Percentiles rank a stretch among this genome's conserved stretches.
These are phyloP conservation scores for Whalleya microplaca DNA, from an alignment of 2,329 filamentous ascomycete genomes.

Conservation along the genomic window DNA sequence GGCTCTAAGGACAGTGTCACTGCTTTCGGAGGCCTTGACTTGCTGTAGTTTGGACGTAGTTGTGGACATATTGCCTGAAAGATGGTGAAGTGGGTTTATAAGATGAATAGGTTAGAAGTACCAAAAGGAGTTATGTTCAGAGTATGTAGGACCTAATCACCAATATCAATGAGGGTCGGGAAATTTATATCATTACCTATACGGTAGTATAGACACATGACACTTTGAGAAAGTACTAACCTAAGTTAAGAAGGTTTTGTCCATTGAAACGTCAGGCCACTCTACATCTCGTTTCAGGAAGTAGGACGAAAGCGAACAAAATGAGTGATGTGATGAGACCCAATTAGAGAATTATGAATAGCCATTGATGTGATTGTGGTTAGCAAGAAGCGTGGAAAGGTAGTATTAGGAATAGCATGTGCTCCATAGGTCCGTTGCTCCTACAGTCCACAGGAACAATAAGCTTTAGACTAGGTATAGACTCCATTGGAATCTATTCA, in stretches of 20 bases:
- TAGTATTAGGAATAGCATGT: background rate
- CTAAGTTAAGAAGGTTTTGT: background rate
- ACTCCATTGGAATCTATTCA: no score
- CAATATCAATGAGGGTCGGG: no score
- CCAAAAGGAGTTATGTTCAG: background rate
- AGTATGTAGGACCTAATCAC: no score
- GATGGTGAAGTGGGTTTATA: background rate
- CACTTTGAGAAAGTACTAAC: no score
- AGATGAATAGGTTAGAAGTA: background rate
- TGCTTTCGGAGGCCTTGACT: conserved; percentile 16
- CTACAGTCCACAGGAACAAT: no score
- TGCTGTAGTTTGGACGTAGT: conserved; percentile 14
- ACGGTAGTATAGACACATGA: no score
- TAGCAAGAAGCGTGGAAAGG: background rate
- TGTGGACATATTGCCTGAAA: conserved; percentile 7
- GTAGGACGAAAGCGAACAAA: background rate
- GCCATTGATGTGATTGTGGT: no score
- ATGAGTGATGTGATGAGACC: no score
- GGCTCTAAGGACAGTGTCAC: conserved; percentile 7
- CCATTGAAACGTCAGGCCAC: background rate
- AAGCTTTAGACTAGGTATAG: no score
- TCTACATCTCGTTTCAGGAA: background rate
- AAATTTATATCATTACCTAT: no score
- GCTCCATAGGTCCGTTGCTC: background rate
- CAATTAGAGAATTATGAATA: no score